Evolutionary conservation across 805 yeast genomes (phyloP).

Genomic region (Jamesozyma gamospora): DNA sequence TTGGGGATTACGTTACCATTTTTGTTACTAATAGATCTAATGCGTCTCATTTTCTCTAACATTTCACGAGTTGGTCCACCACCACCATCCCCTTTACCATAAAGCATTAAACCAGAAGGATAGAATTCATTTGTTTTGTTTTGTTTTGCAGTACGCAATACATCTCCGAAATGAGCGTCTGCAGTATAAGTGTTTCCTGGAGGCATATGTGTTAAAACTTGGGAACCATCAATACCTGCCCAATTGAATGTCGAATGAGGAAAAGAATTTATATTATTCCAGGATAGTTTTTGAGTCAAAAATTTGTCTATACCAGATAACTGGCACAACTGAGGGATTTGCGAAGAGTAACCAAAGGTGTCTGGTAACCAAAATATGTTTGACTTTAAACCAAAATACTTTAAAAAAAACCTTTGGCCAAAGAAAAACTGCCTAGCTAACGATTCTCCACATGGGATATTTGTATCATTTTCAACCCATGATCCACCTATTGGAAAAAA

Average conservation of each 20-base stretch:
- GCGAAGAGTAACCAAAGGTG: conserved; percentile 93
- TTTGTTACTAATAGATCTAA: conserved; percentile 77
- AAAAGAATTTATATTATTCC: conserved; percentile 90
- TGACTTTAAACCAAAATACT: conserved; percentile 68
- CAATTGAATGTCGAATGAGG: conserved; percentile 90
- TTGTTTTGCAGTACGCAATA: conserved; percentile 63
- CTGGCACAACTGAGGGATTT: conserved; percentile 86
- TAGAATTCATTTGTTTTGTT: conserved; percentile 78
- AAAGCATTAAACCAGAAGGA: conserved; percentile 71
- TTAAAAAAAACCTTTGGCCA: conserved; percentile 79
- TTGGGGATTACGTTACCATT: conserved; percentile 68
- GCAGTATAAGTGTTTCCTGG: conserved; percentile 96
- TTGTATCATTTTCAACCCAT: conserved; percentile 97
- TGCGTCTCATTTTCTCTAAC: conserved; percentile 85
- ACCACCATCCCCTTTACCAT: conserved; percentile 97
- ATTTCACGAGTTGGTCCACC: conserved; percentile 95
- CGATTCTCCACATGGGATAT: conserved; percentile 91
- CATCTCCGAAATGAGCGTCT: conserved; percentile 87
- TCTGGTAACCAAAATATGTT: conserved; percentile 92
- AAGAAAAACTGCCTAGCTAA: conserved; percentile 76
- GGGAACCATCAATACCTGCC: conserved; percentile 92
- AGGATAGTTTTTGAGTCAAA: conserved; percentile 85
- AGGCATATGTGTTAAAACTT: conserved; percentile 93
- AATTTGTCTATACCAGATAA: conserved; percentile 77
- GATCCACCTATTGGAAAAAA: conserved; percentile 93